These are phyloP conservation scores for Dothistroma septosporum DNA, from an alignment of 2,329 filamentous ascomycete species.

Conservation along the genomic window DNA sequence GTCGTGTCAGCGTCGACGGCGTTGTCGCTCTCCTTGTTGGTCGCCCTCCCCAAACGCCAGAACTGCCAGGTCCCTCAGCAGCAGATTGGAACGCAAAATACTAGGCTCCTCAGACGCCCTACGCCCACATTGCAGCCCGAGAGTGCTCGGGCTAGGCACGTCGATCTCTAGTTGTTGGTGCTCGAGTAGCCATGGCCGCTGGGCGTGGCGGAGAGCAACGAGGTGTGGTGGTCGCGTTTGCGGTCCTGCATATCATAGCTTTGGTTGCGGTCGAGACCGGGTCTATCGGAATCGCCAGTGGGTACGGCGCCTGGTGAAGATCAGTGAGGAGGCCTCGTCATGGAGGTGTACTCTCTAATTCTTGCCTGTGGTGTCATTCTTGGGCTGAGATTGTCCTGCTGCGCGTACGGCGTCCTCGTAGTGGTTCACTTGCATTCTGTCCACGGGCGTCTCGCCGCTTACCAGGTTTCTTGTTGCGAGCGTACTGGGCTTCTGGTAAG, in stretches of 20 bases:
- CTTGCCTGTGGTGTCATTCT: conserved; percentile 7
- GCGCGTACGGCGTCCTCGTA: conserved; percentile 28
- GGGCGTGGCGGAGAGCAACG: background rate
- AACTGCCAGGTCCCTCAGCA: no score
- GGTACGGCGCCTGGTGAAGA: background rate
- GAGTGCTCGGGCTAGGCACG: background rate
- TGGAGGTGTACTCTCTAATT: background rate
- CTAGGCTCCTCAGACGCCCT: no score
- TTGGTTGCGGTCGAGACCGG: conserved; percentile 26
- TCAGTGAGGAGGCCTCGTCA: background rate
- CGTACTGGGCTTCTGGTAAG: conserved; percentile 1
- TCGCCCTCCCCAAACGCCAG: no score
- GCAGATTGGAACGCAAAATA: no score
- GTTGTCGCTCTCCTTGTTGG: no score
- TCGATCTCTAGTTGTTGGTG: background rate
- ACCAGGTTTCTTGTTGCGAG: conserved; percentile 18
- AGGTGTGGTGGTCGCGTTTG: conserved; percentile 27
- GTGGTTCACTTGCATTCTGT: conserved; percentile 21
- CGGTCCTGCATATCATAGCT: conserved; percentile 32
- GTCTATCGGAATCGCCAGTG: conserved; percentile 13
- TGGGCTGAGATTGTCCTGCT: conserved; percentile 6
- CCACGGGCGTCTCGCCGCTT: conserved; percentile 15
- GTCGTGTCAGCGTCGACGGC: no score
- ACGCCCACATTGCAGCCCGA: background rate
- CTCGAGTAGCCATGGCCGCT: background rate